These are phyloP conservation scores for Erucastrum elatum DNA, from an alignment of 345 rosid genomes.

Conservation along the genomic window DNA sequence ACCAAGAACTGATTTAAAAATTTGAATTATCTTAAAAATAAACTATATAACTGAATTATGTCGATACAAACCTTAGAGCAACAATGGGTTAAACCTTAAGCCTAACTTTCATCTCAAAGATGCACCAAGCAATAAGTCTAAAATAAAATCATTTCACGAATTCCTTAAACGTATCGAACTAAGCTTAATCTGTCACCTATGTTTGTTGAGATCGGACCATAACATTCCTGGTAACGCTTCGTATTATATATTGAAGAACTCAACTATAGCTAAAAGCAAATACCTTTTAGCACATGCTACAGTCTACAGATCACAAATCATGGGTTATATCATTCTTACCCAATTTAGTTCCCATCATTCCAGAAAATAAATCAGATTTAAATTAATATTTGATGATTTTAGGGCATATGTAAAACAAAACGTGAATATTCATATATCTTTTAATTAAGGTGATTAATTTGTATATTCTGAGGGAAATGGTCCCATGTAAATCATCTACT, in stretches of 20 bases:
- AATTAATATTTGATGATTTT: not conserved
- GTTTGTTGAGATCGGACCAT: slow-evolving; percentile 7
- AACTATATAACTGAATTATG: not conserved
- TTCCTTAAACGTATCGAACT: not conserved
- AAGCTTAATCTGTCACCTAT: not conserved
- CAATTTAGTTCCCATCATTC: not conserved
- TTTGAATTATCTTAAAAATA: not conserved
- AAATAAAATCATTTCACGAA: not conserved
- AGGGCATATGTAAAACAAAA: not conserved
- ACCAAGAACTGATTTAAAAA: not conserved
- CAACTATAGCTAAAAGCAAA: slow-evolving; percentile 3
- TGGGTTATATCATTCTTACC: slow-evolving; percentile 24
- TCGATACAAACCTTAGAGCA: not conserved
- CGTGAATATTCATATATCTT: not conserved
- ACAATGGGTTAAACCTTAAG: not conserved
- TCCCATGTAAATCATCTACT: not conserved
- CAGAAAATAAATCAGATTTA: not conserved
- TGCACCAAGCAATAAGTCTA: too few species aligned
- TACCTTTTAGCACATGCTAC: slow-evolving; percentile 25
- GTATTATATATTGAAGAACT: not conserved
- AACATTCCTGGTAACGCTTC: slow-evolving; percentile 5
- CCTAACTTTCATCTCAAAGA: too few species aligned
- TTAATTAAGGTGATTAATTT: not conserved
- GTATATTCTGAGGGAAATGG: not conserved
- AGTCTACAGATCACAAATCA: slow-evolving; percentile 28